Percentiles rank a stretch among this genome's conserved stretches.
These are phyloP conservation scores for Pseudonectria foliicola DNA, from an alignment of 2,329 filamentous ascomycete genomes.

Conservation along the genomic window DNA sequence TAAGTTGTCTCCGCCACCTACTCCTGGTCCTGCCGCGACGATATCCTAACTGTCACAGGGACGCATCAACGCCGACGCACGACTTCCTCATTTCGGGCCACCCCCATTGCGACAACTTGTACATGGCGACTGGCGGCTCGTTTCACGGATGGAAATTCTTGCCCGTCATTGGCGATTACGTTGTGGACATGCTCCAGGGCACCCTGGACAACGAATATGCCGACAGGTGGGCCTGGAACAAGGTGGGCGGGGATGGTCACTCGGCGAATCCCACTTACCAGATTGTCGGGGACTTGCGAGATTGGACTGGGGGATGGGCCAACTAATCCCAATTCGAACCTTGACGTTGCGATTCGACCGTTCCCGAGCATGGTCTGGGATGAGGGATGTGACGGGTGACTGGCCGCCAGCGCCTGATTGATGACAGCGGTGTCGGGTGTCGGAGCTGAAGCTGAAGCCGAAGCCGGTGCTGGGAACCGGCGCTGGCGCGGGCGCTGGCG, in stretches of 20 bases:
- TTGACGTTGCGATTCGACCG: background rate
- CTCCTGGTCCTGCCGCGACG: background rate
- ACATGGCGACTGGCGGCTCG: slow-evolving; percentile 54
- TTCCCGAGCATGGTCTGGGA: background rate
- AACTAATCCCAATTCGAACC: slow-evolving; percentile 9
- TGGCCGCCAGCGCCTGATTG: too few relatives aligned
- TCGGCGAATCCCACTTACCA: slow-evolving; percentile 37
- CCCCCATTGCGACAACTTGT: slow-evolving; percentile 42
- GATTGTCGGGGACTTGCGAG: slow-evolving; percentile 33
- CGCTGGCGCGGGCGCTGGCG: too few relatives aligned
- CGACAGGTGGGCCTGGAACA: slow-evolving; percentile 40
- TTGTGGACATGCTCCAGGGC: slow-evolving; percentile 41
- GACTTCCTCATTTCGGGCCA: slow-evolving; percentile 54
- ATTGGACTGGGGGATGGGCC: slow-evolving; percentile 27
- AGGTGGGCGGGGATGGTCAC: slow-evolving; percentile 32
- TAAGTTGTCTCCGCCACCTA: slow-evolving; percentile 17
- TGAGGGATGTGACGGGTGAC: too few relatives aligned
- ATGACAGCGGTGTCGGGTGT: too few relatives aligned
- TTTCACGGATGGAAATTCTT: slow-evolving; percentile 62
- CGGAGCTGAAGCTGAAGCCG: too few relatives aligned
- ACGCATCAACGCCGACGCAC: slow-evolving; percentile 54
- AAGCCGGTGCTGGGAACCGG: too few relatives aligned
- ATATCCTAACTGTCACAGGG: slow-evolving; percentile 39
- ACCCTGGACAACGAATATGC: slow-evolving; percentile 31
- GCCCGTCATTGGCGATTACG: slow-evolving; percentile 54